Conservation (phyloP, 2,329 filamentous ascomycete species). For the Davidsoniella virescens region DNA sequence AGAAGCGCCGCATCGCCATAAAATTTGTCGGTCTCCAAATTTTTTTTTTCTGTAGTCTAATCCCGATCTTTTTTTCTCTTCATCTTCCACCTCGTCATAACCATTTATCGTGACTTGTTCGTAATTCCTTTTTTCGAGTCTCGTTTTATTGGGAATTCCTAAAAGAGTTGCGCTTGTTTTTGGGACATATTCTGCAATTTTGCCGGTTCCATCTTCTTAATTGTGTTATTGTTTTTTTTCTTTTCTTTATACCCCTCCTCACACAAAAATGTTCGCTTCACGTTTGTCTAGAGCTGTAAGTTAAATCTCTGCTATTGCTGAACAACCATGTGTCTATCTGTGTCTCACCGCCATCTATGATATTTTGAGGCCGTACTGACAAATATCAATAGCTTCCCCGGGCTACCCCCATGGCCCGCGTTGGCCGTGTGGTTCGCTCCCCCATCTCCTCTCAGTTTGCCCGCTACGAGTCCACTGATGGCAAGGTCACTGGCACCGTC, state of each 20-base stretch:
- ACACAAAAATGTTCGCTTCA: conserved; percentile 51
- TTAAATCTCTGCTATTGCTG: conserved; percentile 16
- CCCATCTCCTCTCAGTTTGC: conserved; percentile 58
- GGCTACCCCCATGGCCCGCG: conserved; percentile 50
- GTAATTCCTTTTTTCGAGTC: conserved; percentile 17
- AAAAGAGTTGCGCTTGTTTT: conserved; percentile 7
- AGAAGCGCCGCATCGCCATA: conserved; percentile 2
- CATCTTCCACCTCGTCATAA: conserved; percentile 14
- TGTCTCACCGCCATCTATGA: conserved; percentile 11
- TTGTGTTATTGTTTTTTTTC: conserved; percentile 21
- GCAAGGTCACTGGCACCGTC: conserved; percentile 86
- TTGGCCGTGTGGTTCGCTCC: conserved; percentile 47
- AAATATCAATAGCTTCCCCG: conserved; percentile 49
- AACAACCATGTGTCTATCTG: background rate
- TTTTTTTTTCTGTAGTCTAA: conserved; percentile 1
- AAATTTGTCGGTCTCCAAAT: conserved; percentile 10
- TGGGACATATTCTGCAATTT: conserved; percentile 4
- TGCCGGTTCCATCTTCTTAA: conserved; percentile 15
- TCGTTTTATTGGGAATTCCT: conserved; percentile 1
- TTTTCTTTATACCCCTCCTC: conserved; percentile 22
- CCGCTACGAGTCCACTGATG: conserved; percentile 62
- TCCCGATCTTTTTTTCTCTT: conserved; percentile 1
- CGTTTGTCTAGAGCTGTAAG: conserved; percentile 62
- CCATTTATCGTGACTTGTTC: conserved; percentile 17
- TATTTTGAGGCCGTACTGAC: background rate